Evolutionary conservation across 257 asterid species (phyloP).

Genomic region (Orobanche coerulescens): DNA sequence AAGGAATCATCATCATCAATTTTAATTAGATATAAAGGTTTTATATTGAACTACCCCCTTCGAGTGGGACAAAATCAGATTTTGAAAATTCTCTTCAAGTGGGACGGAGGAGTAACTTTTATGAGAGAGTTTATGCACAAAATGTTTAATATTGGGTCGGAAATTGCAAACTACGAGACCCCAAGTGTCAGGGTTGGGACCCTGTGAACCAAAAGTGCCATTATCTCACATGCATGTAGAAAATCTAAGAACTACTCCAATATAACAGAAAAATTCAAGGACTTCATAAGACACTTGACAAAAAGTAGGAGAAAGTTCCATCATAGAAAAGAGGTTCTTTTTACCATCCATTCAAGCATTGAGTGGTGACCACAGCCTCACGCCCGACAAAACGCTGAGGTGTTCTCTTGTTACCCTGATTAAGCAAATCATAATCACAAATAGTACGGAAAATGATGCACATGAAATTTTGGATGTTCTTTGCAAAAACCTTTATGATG

Average conservation of each 20-base stretch:
- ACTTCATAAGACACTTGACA: neutral
- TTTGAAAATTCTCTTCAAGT: too few relatives aligned
- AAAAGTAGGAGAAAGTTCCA: constrained; percentile 5
- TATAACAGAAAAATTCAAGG: neutral
- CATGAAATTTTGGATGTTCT: constrained; percentile 13
- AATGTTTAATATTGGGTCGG: too few relatives aligned
- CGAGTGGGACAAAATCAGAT: too few relatives aligned
- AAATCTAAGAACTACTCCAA: neutral
- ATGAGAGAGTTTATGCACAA: too few relatives aligned
- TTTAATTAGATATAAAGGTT: too few relatives aligned
- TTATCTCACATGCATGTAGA: neutral
- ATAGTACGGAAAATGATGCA: constrained; percentile 19
- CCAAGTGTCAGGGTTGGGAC: too few relatives aligned
- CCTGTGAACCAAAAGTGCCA: neutral
- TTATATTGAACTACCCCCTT: too few relatives aligned
- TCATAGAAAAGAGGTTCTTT: constrained; percentile 10
- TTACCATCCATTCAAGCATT: constrained; percentile 97
- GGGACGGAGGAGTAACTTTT: too few relatives aligned
- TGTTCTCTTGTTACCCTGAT: constrained; percentile 97
- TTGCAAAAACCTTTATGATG: constrained; percentile 60
- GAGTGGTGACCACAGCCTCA: constrained; percentile 85
- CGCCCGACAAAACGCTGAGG: constrained; percentile 93
- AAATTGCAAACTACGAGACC: neutral
- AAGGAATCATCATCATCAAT: too few relatives aligned
- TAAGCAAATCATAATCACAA: constrained; percentile 27